A percentile compares a stretch with the other conserved stretches of the same genome.
Conservation (phyloP, 352 stramenopile species). For the Achlya hypogyna region DNA sequence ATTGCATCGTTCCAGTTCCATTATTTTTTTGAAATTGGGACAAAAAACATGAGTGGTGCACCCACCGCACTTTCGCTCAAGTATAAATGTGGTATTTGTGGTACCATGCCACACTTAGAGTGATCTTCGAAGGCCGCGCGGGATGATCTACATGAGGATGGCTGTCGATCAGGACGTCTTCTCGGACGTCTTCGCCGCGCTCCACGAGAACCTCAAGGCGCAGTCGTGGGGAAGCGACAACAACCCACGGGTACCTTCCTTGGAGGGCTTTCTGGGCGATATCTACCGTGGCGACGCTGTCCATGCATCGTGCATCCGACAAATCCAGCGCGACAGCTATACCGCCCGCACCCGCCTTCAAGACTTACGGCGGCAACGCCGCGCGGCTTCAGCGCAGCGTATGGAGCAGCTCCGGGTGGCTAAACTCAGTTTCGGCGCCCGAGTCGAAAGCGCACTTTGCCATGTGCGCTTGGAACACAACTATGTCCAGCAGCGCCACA, state of each 20-base stretch:
- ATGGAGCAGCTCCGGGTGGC: background rate
- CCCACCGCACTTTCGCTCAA: too few species aligned
- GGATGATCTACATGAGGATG: conserved; percentile 1
- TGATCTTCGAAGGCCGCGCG: too few species aligned
- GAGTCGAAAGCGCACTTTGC: background rate
- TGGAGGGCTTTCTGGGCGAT: background rate
- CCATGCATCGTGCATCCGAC: background rate
- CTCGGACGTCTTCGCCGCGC: background rate
- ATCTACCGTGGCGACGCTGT: background rate
- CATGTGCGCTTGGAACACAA: background rate
- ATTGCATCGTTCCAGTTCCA: too few species aligned
- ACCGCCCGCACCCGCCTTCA: background rate
- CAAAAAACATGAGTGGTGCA: too few species aligned
- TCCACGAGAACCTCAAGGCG: background rate
- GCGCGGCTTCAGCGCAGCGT: background rate
- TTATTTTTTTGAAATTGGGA: too few species aligned
- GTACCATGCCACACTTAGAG: too few species aligned
- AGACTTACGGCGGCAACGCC: background rate
- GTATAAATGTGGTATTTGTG: too few species aligned
- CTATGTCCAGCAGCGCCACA: background rate
- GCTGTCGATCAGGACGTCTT: background rate
- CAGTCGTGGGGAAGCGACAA: background rate
- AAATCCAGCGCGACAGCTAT: background rate
- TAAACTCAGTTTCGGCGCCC: background rate
- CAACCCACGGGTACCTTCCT: background rate